A percentile compares a stretch with the other conserved stretches of the same genome.
phyloP scores from a whole-genome alignment of 2,329 filamentous ascomycete species.

The Arachnomyces sp. region DNA sequence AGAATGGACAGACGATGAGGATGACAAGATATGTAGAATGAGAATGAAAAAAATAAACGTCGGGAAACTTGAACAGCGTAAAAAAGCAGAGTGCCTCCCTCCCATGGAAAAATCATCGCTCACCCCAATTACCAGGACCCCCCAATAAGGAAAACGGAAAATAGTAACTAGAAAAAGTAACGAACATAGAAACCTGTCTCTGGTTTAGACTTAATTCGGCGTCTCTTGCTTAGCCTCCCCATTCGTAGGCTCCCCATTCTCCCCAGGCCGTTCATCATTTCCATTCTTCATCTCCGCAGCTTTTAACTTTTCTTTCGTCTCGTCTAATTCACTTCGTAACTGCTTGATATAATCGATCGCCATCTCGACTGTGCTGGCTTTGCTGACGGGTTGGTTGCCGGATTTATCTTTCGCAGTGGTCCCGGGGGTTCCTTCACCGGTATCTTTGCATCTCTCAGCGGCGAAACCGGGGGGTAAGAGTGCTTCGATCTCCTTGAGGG shows the following conservation, averaged over 20 bases:
- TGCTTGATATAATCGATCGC: slow-evolving; percentile 92
- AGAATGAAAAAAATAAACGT: too few relatives aligned
- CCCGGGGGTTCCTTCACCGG: slow-evolving; percentile 27
- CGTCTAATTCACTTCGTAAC: slow-evolving; percentile 63
- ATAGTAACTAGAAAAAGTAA: too few relatives aligned
- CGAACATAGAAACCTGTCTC: too few relatives aligned
- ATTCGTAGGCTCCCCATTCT: too few relatives aligned
- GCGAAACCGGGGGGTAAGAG: slow-evolving; percentile 57
- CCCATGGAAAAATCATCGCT: too few relatives aligned
- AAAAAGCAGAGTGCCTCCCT: too few relatives aligned
- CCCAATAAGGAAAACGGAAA: too few relatives aligned
- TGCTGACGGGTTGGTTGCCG: slow-evolving; percentile 62
- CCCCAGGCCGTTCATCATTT: slow-evolving; percentile 26
- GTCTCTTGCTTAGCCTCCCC: neutral
- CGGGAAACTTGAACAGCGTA: too few relatives aligned
- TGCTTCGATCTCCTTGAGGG: slow-evolving; percentile 80
- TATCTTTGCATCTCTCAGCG: slow-evolving; percentile 33
- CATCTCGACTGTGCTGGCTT: slow-evolving; percentile 94
- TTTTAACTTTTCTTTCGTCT: slow-evolving; percentile 55
- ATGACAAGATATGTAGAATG: too few relatives aligned
- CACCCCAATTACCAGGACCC: too few relatives aligned
- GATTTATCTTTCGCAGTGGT: slow-evolving; percentile 42
- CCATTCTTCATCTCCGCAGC: slow-evolving; percentile 52
- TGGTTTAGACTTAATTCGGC: too few relatives aligned
- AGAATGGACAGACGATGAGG: too few relatives aligned